Evolutionary conservation across 208 protist species (phyloP), one percentile per base, ranked within the genome.

Genomic region (Trypanosoma caninum): DNA sequence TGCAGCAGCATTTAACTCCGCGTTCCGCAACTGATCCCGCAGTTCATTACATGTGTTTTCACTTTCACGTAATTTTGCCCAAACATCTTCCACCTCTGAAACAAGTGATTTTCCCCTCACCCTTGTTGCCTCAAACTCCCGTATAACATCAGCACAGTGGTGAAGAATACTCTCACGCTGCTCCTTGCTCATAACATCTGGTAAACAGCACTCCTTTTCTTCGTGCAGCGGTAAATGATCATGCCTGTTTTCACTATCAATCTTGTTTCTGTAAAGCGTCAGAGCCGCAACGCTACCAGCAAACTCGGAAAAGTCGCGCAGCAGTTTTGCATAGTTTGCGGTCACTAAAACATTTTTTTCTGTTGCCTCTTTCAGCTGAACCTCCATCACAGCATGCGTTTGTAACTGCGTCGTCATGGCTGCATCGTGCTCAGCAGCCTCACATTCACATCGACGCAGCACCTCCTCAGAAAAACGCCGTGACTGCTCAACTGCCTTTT

Each of bases 261-360:
- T n/a, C n/a, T n/a, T n/a, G 16, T 33, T 20, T 18, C 16, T n/a
- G 48, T 53, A 60, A 16, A 57, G 45, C 6, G 46, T 62, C 25
- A 56, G 33, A 3, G 63, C 63, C 5, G 63, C 63, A 23, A 69
- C 38, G 51, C 55, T 69, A 23, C 54, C 55, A 16, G 54, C 23
- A 48, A 69, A 69, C 2, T 69, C 63, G 11, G 54, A 33, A 16
- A 69, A n/a, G 14, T 14, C 40, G 0, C 54, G 40, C 16, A 52
- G 53, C 18, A 53, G 38, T 31, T 56, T 48, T 7, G 61, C 52
- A 33, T 27, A 13, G 10, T 59, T 31, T 7, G 61, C 61, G 16
- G 50, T 59, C 13, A 52, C 61, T n/a, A 31, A 18, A n/a, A 67
- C 14, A 23, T 67, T 50, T 30, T 52, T 50, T 38, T 67, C 51